Conservation (phyloP, 1,139 yeast species). For the Scheffersomyces parashehatae region DNA sequence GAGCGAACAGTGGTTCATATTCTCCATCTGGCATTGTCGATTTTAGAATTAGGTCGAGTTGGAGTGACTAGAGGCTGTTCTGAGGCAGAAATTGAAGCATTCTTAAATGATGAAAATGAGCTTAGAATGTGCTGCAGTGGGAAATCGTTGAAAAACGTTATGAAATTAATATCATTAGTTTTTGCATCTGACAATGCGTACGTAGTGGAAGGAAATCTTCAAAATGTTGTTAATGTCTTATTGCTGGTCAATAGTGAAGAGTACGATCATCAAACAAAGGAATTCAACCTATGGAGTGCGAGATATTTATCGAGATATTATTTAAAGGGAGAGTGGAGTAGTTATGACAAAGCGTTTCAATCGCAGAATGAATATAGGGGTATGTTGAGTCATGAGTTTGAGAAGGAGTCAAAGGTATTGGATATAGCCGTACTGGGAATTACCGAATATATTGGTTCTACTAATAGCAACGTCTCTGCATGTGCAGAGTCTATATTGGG, state of each 20-base stretch:
- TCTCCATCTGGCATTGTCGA: no score
- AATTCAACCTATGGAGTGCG: slow-evolving; percentile 42
- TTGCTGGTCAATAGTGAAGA: slow-evolving; percentile 10
- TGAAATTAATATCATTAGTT: slow-evolving; percentile 19
- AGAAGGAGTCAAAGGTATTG: slow-evolving; percentile 11
- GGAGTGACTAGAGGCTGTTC: no score
- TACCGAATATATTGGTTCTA: slow-evolving; percentile 6
- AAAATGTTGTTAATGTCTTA: slow-evolving; percentile 23
- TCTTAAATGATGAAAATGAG: slow-evolving; percentile 17
- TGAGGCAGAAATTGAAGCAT: slow-evolving; percentile 14
- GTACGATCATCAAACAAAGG: slow-evolving; percentile 9
- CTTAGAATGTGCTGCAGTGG: not conserved
- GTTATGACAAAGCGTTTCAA: slow-evolving; percentile 7
- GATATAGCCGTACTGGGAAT: slow-evolving; percentile 15
- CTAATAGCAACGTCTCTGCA: slow-evolving; percentile 20
- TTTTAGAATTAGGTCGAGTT: no score
- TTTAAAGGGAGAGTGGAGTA: slow-evolving; percentile 17
- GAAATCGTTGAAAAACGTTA: slow-evolving; percentile 2
- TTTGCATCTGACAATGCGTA: slow-evolving; percentile 10
- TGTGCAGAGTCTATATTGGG: slow-evolving; percentile 43
- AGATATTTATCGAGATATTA: slow-evolving; percentile 44
- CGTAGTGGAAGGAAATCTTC: slow-evolving; percentile 2
- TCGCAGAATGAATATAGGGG: slow-evolving; percentile 11
- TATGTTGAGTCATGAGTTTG: slow-evolving; percentile 7
- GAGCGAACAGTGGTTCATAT: no score